phyloP scores from a whole-genome alignment of 768 basidiomycete species.

The Nidularia sp. region DNA sequence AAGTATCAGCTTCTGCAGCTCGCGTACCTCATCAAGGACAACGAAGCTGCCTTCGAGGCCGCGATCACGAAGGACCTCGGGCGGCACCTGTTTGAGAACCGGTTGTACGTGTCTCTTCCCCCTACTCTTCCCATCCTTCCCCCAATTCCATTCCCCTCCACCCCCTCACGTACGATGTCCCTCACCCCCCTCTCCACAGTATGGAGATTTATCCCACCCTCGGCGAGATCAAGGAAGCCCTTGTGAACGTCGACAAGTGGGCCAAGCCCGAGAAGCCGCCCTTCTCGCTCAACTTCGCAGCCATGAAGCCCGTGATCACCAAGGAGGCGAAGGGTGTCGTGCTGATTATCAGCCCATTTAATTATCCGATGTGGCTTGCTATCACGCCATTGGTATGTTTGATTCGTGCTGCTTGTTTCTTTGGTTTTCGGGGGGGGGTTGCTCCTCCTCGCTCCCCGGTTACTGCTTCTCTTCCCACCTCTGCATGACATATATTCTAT shows the following conservation, averaged over 20 bases:
- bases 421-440: background rate
- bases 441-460: background rate
- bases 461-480: background rate
- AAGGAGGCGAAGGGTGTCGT: constrained; percentile 79
- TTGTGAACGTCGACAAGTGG: constrained; percentile 72
- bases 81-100: constrained; percentile 54
- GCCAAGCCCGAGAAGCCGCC: constrained; percentile 55
- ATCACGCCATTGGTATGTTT: constrained; percentile 53
- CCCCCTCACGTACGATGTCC: background rate
- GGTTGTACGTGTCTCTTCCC: constrained; percentile 30
- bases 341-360: constrained; percentile 70
- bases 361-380: constrained; percentile 64
- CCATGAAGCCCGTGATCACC: constrained; percentile 59
- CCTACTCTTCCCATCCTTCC: background rate
- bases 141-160: background rate
- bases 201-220: constrained; percentile 56
- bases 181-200: constrained; percentile 24
- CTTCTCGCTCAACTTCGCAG: constrained; percentile 50
- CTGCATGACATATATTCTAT: too few species aligned
- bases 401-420: background rate
- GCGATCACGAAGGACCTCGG: constrained; percentile 62
- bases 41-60: constrained; percentile 53
- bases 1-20: constrained; percentile 77
- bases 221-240: constrained; percentile 47
- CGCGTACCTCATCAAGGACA: constrained; percentile 72